A percentile compares a stretch with the other conserved stretches of the same genome.
These are phyloP conservation scores for Colletotrichum lindemuthianum DNA, from an alignment of 2,329 filamentous ascomycete genomes.

Conservation along the genomic window DNA sequence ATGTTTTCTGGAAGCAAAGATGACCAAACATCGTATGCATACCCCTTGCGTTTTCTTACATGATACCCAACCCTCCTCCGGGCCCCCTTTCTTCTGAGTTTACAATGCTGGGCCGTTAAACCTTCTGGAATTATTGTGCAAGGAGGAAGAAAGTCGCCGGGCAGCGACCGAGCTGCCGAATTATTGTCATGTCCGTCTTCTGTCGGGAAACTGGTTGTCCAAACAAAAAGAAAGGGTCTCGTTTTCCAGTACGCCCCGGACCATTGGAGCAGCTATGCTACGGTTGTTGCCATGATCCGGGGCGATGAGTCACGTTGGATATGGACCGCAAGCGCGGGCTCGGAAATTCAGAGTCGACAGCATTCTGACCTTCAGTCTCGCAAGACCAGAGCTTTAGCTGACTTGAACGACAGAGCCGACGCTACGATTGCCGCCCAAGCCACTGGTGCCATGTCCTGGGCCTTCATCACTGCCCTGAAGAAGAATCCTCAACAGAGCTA, in stretches of 20 bases:
- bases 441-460: slow-evolving; percentile 98
- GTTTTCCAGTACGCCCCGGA: slow-evolving; percentile 50
- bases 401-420: slow-evolving; percentile 73
- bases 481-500: slow-evolving; percentile 99
- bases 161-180: too few species aligned
- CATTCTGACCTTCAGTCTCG: slow-evolving; percentile 16
- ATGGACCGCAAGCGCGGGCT: slow-evolving; percentile 25
- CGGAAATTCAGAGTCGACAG: slow-evolving; percentile 27
- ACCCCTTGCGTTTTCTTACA: slow-evolving; percentile 40
- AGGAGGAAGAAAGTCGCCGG: background rate
- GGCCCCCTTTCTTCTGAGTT: background rate
- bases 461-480: slow-evolving; percentile 91
- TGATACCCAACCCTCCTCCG: slow-evolving; percentile 26
- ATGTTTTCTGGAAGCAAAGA: slow-evolving; percentile 99
- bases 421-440: slow-evolving; percentile 91
- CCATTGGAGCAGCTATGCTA: slow-evolving; percentile 46
- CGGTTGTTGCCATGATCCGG: slow-evolving; percentile 54
- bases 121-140: background rate
- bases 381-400: background rate
- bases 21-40: slow-evolving; percentile 84
- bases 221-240: background rate
- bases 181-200: too few species aligned
- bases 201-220: too few species aligned
- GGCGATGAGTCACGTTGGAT: slow-evolving; percentile 58
- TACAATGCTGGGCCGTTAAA: background rate